phyloP scores from a whole-genome alignment of 1,139 yeast genomes.

The Suhomyces kunorum region DNA sequence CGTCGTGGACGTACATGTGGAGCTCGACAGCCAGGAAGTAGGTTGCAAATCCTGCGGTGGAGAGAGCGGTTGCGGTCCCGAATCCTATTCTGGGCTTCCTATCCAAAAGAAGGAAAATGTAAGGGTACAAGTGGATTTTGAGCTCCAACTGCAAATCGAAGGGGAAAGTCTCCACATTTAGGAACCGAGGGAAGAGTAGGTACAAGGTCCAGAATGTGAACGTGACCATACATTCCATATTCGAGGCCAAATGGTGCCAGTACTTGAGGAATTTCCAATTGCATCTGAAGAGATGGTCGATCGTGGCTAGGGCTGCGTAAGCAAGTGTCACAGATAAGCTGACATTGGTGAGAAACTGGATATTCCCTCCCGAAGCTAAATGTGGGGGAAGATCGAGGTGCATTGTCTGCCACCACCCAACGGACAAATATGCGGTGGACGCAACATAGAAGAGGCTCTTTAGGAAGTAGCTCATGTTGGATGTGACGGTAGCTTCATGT shows the following conservation, averaged over 20 bases:
- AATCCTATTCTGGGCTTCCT: constrained; percentile 8
- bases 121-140: constrained; percentile 29
- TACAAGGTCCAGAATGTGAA: constrained; percentile 25
- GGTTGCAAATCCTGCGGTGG: constrained; percentile 4
- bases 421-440: not conserved
- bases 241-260: constrained; percentile 17
- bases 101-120: constrained; percentile 15
- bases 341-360: constrained; percentile 27
- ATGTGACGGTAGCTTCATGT: too few species aligned
- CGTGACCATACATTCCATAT: constrained; percentile 27
- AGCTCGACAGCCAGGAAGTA: constrained; percentile 14
- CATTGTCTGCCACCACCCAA: constrained; percentile 19
- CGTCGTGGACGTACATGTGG: constrained; percentile 9
- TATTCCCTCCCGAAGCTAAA: constrained; percentile 23
- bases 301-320: constrained; percentile 13
- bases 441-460: not conserved
- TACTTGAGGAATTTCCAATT: constrained; percentile 4
- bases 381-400: constrained; percentile 21
- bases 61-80: constrained; percentile 2
- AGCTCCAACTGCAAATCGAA: constrained; percentile 23
- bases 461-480: not conserved
- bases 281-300: constrained; percentile 2
- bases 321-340: constrained; percentile 18
- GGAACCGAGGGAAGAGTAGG: constrained; percentile 20
- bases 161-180: constrained; percentile 24